Conservation (phyloP, 2,329 filamentous ascomycete genomes). For the Fonsecaea nubica region DNA sequence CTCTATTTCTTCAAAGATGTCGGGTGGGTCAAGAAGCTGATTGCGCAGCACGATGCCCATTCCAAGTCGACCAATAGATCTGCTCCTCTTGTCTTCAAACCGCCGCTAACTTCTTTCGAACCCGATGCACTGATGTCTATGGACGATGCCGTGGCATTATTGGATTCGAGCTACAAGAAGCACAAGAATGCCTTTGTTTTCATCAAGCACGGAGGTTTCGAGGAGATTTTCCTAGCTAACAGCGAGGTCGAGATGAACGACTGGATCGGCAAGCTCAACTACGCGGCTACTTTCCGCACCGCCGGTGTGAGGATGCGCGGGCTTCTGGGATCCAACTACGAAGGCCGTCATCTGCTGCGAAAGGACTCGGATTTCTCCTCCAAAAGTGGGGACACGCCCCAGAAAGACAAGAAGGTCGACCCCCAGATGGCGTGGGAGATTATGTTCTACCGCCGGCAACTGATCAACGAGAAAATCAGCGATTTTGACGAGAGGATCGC, state of each 20-base stretch:
- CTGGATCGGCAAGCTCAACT: constrained; percentile 95
- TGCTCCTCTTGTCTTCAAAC: constrained; percentile 84
- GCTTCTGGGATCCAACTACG: constrained; percentile 81
- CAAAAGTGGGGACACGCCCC: constrained; percentile 66
- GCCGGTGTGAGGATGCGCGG: constrained; percentile 90
- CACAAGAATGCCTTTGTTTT: constrained; percentile 96
- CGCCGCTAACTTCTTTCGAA: constrained; percentile 88
- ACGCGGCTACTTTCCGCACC: constrained; percentile 90
- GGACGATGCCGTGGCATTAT: constrained; percentile 85
- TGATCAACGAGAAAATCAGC: constrained; percentile 81
- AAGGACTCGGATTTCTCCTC: constrained; percentile 64
- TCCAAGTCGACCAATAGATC: constrained; percentile 77
- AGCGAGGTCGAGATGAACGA: constrained; percentile 92
- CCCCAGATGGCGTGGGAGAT: constrained; percentile 86
- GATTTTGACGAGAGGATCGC: constrained; percentile 82
- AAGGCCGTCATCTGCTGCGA: constrained; percentile 75
- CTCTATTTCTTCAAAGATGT: constrained; percentile 96
- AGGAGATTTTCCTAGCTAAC: constrained; percentile 90
- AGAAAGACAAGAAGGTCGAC: constrained; percentile 53
- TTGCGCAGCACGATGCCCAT: constrained; percentile 85
- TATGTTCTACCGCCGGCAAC: constrained; percentile 76
- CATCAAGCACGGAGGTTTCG: constrained; percentile 81
- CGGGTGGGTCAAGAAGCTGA: constrained; percentile 86
- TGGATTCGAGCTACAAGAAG: constrained; percentile 84
- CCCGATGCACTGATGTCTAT: constrained; percentile 93